phyloP scores from a whole-genome alignment of 2,329 filamentous ascomycete genomes.

The Phoma sp. region DNA sequence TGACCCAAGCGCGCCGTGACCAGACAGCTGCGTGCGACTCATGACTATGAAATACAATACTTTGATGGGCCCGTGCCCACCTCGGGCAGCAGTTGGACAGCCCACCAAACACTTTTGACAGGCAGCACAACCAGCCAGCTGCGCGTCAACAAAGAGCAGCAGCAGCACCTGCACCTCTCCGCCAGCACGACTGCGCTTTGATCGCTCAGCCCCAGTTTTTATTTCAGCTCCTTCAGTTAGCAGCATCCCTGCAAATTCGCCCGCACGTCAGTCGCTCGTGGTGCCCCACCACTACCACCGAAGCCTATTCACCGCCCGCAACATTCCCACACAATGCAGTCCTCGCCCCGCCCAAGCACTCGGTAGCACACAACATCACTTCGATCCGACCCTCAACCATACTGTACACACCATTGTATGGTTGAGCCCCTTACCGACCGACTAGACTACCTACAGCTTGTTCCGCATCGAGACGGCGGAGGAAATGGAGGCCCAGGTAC shows the following conservation, averaged over 20 bases:
- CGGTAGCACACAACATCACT: constrained; percentile 40
- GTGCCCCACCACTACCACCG: constrained; percentile 33
- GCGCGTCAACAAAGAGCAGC: constrained; percentile 11
- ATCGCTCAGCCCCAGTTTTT: constrained; percentile 7
- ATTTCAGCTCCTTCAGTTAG: constrained; percentile 4
- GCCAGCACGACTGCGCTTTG: constrained; percentile 1
- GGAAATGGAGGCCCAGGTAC: constrained; percentile 49
- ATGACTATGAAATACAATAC: neutral
- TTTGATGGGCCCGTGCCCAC: constrained; percentile 19
- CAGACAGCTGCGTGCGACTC: neutral
- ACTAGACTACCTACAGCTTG: constrained; percentile 25
- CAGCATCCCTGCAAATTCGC: constrained; percentile 20
- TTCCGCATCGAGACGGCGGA: constrained; percentile 36
- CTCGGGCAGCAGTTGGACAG: constrained; percentile 7
- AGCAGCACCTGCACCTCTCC: neutral
- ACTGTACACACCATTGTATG: constrained; percentile 29
- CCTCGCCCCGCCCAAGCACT: constrained; percentile 37
- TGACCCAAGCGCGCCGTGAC: neutral
- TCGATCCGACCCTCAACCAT: constrained; percentile 21
- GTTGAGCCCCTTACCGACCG: constrained; percentile 18
- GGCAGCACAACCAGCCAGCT: constrained; percentile 10
- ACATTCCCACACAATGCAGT: constrained; percentile 43
- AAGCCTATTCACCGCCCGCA: constrained; percentile 40
- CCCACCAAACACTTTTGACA: constrained; percentile 15
- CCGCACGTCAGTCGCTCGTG: constrained; percentile 35